phyloP scores from a whole-genome alignment of 1,284 basidiomycete genomes.

The Moesziomyces sp. region DNA sequence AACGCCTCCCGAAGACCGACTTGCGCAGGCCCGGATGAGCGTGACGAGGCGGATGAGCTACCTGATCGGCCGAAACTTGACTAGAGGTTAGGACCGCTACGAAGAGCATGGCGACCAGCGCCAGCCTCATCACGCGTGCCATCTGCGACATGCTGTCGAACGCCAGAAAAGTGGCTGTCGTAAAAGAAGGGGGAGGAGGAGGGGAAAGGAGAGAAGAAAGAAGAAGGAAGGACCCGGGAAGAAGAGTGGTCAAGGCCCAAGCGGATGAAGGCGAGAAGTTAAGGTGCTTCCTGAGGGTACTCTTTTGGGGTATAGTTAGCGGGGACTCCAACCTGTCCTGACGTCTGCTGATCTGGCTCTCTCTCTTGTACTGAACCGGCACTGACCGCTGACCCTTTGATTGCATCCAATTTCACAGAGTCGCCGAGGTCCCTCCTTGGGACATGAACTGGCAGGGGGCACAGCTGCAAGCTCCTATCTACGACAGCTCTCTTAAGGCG shows the following conservation, averaged over 20 bases:
- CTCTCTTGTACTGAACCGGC: too few species aligned
- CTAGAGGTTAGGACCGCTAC: background rate
- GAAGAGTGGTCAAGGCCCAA: background rate
- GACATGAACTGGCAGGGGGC: too few species aligned
- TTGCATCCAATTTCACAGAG: too few species aligned
- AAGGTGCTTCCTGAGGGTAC: background rate
- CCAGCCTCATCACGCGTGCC: slow-evolving; percentile 9
- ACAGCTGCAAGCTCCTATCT: too few species aligned
- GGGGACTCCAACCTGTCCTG: too few species aligned
- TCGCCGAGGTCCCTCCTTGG: too few species aligned
- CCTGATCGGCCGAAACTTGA: slow-evolving; percentile 5
- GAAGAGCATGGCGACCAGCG: slow-evolving; percentile 33
- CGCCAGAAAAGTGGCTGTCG: background rate
- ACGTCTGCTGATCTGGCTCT: too few species aligned
- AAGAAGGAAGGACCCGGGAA: background rate
- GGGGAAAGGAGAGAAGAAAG: background rate
- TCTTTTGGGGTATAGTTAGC: background rate
- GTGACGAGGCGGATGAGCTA: background rate
- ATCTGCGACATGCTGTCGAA: slow-evolving; percentile 9
- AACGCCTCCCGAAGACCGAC: slow-evolving; percentile 7
- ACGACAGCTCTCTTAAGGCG: too few species aligned
- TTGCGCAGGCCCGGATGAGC: slow-evolving; percentile 6
- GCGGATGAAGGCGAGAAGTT: background rate
- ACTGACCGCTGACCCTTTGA: too few species aligned
- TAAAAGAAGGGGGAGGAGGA: background rate